These are phyloP conservation scores for Diaporthe nobilis DNA, from an alignment of 2,329 filamentous ascomycete genomes.

Conservation along the genomic window DNA sequence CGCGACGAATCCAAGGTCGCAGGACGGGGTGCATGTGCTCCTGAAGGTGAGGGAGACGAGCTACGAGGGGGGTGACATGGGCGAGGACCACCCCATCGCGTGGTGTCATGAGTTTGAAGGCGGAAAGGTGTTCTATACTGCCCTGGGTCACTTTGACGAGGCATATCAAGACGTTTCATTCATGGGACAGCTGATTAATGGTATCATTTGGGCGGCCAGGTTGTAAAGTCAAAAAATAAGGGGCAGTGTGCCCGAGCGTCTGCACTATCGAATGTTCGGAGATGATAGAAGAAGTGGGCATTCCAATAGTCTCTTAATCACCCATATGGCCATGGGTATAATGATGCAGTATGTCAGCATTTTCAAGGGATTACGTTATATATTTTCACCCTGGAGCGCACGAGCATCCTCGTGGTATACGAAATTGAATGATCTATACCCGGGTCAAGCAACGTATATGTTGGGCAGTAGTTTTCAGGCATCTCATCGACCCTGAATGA, in stretches of 20 bases:
- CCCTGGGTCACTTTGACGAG: slow-evolving; percentile 58
- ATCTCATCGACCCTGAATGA: background rate
- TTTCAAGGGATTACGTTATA: background rate
- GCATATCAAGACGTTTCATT: slow-evolving; percentile 54
- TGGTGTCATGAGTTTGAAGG: slow-evolving; percentile 58
- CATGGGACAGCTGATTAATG: slow-evolving; percentile 45
- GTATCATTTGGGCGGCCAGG: slow-evolving; percentile 48
- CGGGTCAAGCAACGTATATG: background rate
- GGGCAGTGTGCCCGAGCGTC: background rate
- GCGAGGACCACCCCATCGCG: slow-evolving; percentile 55
- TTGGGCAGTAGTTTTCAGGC: background rate
- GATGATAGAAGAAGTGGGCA: no score
- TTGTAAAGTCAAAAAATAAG: background rate
- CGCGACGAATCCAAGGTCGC: slow-evolving; percentile 48
- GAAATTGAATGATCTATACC: no score
- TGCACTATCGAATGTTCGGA: background rate
- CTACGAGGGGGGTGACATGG: slow-evolving; percentile 54
- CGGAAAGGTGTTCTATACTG: slow-evolving; percentile 57
- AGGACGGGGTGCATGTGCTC: slow-evolving; percentile 51
- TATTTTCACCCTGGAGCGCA: no score
- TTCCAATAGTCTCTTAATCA: no score
- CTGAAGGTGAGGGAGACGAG: slow-evolving; percentile 53
- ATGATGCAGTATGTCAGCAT: background rate
- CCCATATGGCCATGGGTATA: background rate
- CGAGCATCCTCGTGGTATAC: no score